These are phyloP conservation scores for Boletus sensibilis DNA, from an alignment of 768 basidiomycete genomes.

Conservation along the genomic window DNA sequence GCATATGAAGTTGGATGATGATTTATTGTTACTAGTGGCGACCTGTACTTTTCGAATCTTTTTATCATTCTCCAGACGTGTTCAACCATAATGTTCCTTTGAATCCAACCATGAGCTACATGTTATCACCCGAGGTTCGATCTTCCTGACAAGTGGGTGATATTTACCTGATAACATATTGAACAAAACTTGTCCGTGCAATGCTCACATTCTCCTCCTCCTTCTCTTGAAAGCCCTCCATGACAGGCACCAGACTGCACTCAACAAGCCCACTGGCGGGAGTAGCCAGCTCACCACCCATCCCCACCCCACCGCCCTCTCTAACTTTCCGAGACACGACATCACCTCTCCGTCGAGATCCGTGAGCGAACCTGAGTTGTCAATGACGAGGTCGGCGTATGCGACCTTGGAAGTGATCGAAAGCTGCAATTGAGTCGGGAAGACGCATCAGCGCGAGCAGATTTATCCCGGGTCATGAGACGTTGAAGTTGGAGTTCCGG, in stretches of 20 bases:
- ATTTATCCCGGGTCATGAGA: slow-evolving; percentile 72
- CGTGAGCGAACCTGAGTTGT: slow-evolving; percentile 76
- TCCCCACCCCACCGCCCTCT: slow-evolving; percentile 49
- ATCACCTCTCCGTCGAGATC: slow-evolving; percentile 56
- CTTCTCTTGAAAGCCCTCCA: slow-evolving; percentile 34
- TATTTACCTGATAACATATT: neutral
- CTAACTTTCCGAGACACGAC: slow-evolving; percentile 43
- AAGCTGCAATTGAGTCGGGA: slow-evolving; percentile 74
- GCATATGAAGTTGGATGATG: neutral
- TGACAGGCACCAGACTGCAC: slow-evolving; percentile 40
- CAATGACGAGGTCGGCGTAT: slow-evolving; percentile 85
- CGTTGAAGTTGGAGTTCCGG: slow-evolving; percentile 80
- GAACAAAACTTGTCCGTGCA: neutral
- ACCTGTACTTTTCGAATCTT: neutral
- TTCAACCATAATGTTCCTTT: neutral
- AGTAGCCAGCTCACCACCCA: slow-evolving; percentile 66
- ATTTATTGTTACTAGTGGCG: neutral
- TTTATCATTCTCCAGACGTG: neutral
- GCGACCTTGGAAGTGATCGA: slow-evolving; percentile 73
- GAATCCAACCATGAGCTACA: neutral
- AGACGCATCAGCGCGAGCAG: slow-evolving; percentile 63
- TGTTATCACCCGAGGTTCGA: neutral
- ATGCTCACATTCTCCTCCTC: slow-evolving; percentile 12
- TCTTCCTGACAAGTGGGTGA: neutral
- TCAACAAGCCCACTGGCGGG: slow-evolving; percentile 53